Evolutionary conservation across 1,139 yeast species (phyloP).

Genomic region (Hansenula lynferdii): DNA sequence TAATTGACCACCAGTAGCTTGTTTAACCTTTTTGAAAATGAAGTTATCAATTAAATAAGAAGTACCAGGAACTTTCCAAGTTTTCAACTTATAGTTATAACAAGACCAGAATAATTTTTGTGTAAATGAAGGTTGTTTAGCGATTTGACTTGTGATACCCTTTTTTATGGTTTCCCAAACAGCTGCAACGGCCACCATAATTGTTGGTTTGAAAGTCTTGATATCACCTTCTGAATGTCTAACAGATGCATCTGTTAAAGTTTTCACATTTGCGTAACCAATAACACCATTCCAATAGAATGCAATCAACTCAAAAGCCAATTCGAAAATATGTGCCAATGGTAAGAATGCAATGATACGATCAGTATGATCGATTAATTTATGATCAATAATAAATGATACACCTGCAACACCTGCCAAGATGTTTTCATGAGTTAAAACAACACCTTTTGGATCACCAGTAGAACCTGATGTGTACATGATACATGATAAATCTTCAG

Average conservation of each 20-base stretch:
- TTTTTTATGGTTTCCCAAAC: constrained; percentile 97
- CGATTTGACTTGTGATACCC: constrained; percentile 78
- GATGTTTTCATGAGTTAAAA: constrained; percentile 70
- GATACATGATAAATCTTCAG: constrained; percentile 81
- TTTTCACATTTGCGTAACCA: constrained; percentile 93
- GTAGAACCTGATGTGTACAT: constrained; percentile 99
- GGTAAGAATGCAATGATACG: constrained; percentile 87
- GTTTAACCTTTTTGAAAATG: constrained; percentile 82
- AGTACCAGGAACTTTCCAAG: constrained; percentile 71
- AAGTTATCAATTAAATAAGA: constrained; percentile 55
- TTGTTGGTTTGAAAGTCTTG: constrained; percentile 80
- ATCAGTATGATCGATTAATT: constrained; percentile 49
- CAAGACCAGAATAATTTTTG: constrained; percentile 93
- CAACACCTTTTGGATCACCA: constrained; percentile 97
- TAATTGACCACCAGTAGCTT: constrained; percentile 92
- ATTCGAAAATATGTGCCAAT: constrained; percentile 92
- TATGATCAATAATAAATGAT: constrained; percentile 54
- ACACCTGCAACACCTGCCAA: constrained; percentile 86
- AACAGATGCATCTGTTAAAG: constrained; percentile 77
- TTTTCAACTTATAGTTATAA: constrained; percentile 60
- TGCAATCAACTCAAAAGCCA: constrained; percentile 73
- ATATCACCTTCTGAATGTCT: constrained; percentile 87
- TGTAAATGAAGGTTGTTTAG: constrained; percentile 56
- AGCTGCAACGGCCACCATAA: constrained; percentile 98
- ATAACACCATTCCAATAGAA: constrained; percentile 88